A percentile compares a stretch with the other conserved stretches of the same genome.
Conservation (phyloP, 73 alveolate species). For the Uronychia setigera region DNA sequence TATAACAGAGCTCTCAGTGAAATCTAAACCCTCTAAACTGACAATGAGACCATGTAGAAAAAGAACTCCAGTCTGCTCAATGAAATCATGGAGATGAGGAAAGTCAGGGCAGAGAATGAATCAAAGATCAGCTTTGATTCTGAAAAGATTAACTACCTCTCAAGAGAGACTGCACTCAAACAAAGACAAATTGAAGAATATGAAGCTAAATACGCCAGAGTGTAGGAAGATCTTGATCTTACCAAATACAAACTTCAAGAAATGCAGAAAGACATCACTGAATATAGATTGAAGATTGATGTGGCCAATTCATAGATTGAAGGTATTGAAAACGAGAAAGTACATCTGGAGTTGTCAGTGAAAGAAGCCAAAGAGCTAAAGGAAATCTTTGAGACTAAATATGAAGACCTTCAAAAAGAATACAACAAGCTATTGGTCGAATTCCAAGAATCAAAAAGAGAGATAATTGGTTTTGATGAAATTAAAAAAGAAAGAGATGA, state of each 20-base stretch:
- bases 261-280: conserved; percentile 41
- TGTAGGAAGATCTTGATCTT: conserved; percentile 47
- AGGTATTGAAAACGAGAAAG: conserved; percentile 43
- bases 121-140: conserved; percentile 3
- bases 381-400: conserved; percentile 38
- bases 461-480: conserved; percentile 54
- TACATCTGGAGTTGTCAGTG: conserved; percentile 33
- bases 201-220: conserved; percentile 9
- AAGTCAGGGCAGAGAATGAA: conserved; percentile 30
- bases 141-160: conserved; percentile 19
- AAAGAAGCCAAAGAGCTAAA: conserved; percentile 44
- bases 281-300: conserved; percentile 27
- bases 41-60: conserved; percentile 9
- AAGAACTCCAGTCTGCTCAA: conserved; percentile 5
- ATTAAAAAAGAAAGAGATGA: conserved; percentile 58
- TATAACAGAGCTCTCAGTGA: conserved; percentile 40
- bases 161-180: conserved; percentile 34
- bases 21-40: conserved; percentile 14
- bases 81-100: conserved; percentile 33
- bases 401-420: conserved; percentile 20
- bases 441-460: conserved; percentile 31
- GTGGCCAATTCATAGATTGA: conserved; percentile 28
- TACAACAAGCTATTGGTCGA: conserved; percentile 21
- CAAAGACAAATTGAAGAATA: conserved; percentile 28
- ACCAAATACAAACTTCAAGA: conserved; percentile 46